Evolutionary conservation across 495 filamentous ascomycete genomes (phyloP), one percentile per base, ranked within the genome.

Genomic region (Patellaria atrata): DNA sequence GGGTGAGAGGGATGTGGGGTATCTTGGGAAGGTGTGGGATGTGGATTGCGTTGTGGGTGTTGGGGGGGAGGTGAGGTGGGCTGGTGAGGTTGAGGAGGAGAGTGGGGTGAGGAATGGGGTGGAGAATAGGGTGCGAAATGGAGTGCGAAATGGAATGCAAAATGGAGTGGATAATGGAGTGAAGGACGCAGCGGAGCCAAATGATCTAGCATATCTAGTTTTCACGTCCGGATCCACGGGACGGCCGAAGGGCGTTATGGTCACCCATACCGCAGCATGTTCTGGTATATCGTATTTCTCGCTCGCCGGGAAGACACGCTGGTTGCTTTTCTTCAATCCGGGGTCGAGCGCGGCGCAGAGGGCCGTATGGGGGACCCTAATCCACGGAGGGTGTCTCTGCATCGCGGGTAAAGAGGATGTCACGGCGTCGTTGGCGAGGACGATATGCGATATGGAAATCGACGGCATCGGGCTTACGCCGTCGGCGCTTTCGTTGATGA

Each of bases 241-340:
- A 10, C 29, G 3, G 5, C 46, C 46, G 5, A 49, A 49, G 25
- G 42, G 42, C 2, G 43, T 27, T 1, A 17, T 48, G 5, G 8
- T 45, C 12, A 41, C 22, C 19, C 45, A 48, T 22, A 14, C 24
- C 3, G 36, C 45, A 6, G 41, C 36, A 10, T 20, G 37, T 3
- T 22, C 34, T 36, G 45, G 41, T n/a, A 40, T 48, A 4, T 22
- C 15, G 1, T 27, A 39, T 10, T 22, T 30, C 23, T 6, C 24
- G 2, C 20, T 47, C n/a, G 34, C 19, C 19, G 36, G 45, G 15
- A 33, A 37, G 7, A 15, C 18, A n/a, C 39, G 35, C 13, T 38
- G 39, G 48, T 27, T 51, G 16, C 44, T 51, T 8, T 51, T 48
- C 27, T 41, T 45, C 25, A 49, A 49, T 23, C 46, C 42, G 7